Evolutionary conservation across 305 asterid species (phyloP), one percentile per base, ranked within the genome.

Genomic region (Fraxinus albicans): DNA sequence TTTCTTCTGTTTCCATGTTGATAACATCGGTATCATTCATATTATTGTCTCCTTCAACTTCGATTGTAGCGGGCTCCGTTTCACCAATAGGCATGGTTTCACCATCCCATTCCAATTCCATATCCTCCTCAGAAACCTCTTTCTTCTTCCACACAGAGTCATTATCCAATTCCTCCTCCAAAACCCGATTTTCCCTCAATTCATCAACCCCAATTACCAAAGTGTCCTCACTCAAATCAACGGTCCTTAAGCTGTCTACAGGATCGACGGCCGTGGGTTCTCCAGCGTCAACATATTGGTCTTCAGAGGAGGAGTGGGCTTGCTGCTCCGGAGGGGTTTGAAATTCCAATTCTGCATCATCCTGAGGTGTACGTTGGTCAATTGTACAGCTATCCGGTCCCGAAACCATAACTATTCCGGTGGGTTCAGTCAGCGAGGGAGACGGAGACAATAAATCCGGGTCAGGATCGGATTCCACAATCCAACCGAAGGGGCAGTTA

Each of bases 321-420:
- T 70, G 89, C 79, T 89, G 88, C 86, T 89, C 91, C 10, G 92
- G 92, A 44, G 93, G 93, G 42, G 92, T 89, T 78, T 81, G 87
- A 87, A 77, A 90, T 12, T 53, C 84, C 8, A 82, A 50, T 9
- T 82, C 80, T 9, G 72, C 85, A 75, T 80, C 86, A 70, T 17
- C 76, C 84, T 33, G 82, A 69, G 79, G 69, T 35, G 74, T 34
- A 31, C 76, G 75, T 2, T 63, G 69, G 6, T 73, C 83, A 67
- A 38, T 67, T 5, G 89, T 63, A 29, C 76, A 12, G 36, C 83
- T 83, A 19, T 77, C 86, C 21, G 91, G 86, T 44, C 17, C 83
- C 17, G 92, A 85, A 63, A 86, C 78, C 84, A 90, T 83, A 79
- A 79, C 10, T 81, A 90, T 82, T 67, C 35, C 82, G 63, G 73